Percentiles rank a stretch among this genome's conserved stretches.
These are phyloP conservation scores for Prunus armeniaca DNA, from an alignment of 306 rosid species.

Conservation along the genomic window DNA sequence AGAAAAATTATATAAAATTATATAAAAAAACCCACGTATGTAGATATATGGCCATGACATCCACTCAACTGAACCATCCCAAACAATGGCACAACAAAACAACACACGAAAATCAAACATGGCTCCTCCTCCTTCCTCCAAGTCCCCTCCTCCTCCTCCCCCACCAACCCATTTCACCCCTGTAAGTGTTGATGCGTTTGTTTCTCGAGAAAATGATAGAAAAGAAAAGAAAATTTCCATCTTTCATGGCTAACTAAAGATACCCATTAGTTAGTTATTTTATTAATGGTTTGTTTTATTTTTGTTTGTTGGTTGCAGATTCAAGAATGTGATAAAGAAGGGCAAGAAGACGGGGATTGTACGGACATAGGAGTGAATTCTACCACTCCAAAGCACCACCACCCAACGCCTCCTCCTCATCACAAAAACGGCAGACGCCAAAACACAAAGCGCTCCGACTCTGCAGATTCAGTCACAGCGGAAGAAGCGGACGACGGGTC, in stretches of 20 bases:
- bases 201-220: background rate
- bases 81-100: background rate
- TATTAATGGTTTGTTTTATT: background rate
- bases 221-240: background rate
- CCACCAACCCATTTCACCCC: slow-evolving; percentile 35
- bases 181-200: slow-evolving; percentile 29
- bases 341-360: slow-evolving; percentile 21
- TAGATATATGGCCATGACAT: background rate
- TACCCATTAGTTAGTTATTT: background rate
- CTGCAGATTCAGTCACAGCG: slow-evolving; percentile 18
- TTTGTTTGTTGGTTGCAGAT: slow-evolving; percentile 48
- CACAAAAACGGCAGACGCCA: slow-evolving; percentile 27
- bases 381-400: slow-evolving; percentile 42
- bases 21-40: background rate
- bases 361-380: background rate
- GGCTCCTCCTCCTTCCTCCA: slow-evolving; percentile 36
- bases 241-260: background rate
- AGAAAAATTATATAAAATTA: too few relatives aligned
- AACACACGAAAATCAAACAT: slow-evolving; percentile 14
- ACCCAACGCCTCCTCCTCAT: slow-evolving; percentile 33
- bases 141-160: slow-evolving; percentile 35
- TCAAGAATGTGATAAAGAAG: slow-evolving; percentile 51
- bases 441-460: slow-evolving; percentile 47
- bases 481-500: slow-evolving; percentile 40
- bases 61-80: background rate